Percentiles rank a stretch among this genome's conserved stretches.
These are phyloP conservation scores for Chlamydomonas incerta DNA, from an alignment of 139 green algal species.

Conservation along the genomic window DNA sequence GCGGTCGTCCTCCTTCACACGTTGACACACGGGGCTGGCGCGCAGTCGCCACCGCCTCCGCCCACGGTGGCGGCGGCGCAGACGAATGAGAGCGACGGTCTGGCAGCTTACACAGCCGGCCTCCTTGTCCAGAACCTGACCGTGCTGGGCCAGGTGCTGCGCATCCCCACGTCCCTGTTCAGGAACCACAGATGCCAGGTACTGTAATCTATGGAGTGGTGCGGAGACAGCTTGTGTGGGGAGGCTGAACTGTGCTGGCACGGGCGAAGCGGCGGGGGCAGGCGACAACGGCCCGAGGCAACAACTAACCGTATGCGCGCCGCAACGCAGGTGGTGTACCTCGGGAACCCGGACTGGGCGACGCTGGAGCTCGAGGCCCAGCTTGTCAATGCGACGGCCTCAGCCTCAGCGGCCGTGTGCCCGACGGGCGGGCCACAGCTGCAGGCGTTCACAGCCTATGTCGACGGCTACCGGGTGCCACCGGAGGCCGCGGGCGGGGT, in stretches of 20 bases:
- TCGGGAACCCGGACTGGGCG: slow-evolving; percentile 28
- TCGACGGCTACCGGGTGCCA: slow-evolving; percentile 4
- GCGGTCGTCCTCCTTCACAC: too few species aligned
- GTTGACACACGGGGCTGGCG: too few species aligned
- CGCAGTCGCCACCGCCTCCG: too few species aligned
- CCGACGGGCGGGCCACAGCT: neutral
- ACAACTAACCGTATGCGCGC: too few species aligned
- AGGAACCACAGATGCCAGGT: slow-evolving; percentile 8
- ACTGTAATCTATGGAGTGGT: neutral
- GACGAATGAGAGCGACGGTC: neutral
- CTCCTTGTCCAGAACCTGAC: neutral
- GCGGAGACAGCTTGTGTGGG: too few species aligned
- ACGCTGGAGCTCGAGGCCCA: neutral
- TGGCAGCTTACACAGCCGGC: neutral
- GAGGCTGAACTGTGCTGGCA: too few species aligned
- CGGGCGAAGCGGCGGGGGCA: too few species aligned
- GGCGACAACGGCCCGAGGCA: too few species aligned
- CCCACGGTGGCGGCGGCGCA: too few species aligned
- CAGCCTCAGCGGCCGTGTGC: neutral
- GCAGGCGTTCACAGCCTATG: slow-evolving; percentile 3
- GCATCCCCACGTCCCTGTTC: neutral
- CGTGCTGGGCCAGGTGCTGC: slow-evolving; percentile 5
- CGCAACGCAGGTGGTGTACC: slow-evolving; percentile 1
- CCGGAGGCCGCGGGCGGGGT: neutral
- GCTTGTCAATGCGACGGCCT: neutral